Evolutionary conservation across 2,329 filamentous ascomycete species (phyloP), one percentile per base, ranked within the genome.

Genomic region (Ascosphaera pollenicola): DNA sequence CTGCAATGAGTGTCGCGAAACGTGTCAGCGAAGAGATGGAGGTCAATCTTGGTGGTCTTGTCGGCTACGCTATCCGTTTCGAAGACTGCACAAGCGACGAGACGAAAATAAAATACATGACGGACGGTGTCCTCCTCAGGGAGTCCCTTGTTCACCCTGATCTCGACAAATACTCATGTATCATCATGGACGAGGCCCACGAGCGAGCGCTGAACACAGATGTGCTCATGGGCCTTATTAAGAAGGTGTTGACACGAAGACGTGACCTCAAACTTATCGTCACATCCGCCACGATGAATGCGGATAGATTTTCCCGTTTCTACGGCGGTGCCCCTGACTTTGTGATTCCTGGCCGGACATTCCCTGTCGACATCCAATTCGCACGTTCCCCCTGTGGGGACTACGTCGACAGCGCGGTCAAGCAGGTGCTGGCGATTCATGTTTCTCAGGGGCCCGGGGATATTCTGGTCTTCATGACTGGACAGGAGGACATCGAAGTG

Each of bases 121-220:
- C 89, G 0, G 91, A 98, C 51, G 89, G 89, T 63, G 82, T 98
- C 17, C 63, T 98, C 35, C 69, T 98, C 24, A 73, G 89, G 61
- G 91, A 98, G 52, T 94, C 84, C 4, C 66, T 98, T 8, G 85
- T 84, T 43, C 87, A 95, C 56, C 73, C 78, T 5, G 87, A 98
- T 54, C 66, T 98, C 36, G 89, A 95, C 56, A 81, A 82, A 46
- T 98, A 98, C 55, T 93, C 87, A 11, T 94, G 85, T 54, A 84
- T 98, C 50, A 98, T 98, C 58, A 98, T 98, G 89, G 89, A 98
- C 54, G 89, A 98, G 62, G 91, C 89, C 3, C 89, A 98, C 67
- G 89, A 98, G 58, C 73, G 89, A 55, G 87, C 89, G 1, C 62
- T 98, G 38, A 95, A 98, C 52, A 98, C 89, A 0, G 89, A 98